Evolutionary conservation across 176 grass and related monocot species (phyloP).

Genomic region (Aegilops longissima): DNA sequence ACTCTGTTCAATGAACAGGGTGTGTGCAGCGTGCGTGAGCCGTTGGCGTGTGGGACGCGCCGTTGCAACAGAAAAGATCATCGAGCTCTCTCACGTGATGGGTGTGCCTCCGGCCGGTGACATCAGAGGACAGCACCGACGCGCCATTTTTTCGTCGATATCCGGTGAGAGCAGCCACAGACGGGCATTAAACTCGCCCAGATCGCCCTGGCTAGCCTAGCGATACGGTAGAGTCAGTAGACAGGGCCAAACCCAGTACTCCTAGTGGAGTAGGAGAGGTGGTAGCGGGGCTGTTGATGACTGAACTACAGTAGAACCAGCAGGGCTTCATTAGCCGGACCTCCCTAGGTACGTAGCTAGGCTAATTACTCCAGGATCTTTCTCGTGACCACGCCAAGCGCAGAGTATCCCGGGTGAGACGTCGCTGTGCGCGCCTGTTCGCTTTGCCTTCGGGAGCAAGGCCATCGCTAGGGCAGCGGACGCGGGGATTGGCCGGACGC

Average conservation of each 20-base stretch:
- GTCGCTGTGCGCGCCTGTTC: not conserved
- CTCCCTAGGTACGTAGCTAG: no score
- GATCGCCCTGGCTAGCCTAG: not conserved
- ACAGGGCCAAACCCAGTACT: not conserved
- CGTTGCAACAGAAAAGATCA: not conserved
- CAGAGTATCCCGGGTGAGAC: slow-evolving; percentile 15
- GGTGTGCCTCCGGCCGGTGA: not conserved
- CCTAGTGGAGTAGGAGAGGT: no score
- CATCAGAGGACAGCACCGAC: not conserved
- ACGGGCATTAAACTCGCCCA: not conserved
- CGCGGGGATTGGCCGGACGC: not conserved
- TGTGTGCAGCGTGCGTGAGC: not conserved
- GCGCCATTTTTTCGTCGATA: not conserved
- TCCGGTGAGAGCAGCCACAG: not conserved
- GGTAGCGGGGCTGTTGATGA: not conserved
- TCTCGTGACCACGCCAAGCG: not conserved
- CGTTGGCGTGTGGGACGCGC: not conserved
- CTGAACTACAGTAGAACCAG: not conserved
- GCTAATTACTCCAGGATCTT: not conserved
- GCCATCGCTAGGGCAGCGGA: not conserved
- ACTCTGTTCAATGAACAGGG: not conserved
- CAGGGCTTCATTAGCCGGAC: not conserved
- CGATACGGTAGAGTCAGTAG: not conserved
- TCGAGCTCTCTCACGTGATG: not conserved
- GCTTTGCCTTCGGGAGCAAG: not conserved